phyloP scores from a whole-genome alignment of 106 monocot species.

The Apostasia shenzhenica region DNA sequence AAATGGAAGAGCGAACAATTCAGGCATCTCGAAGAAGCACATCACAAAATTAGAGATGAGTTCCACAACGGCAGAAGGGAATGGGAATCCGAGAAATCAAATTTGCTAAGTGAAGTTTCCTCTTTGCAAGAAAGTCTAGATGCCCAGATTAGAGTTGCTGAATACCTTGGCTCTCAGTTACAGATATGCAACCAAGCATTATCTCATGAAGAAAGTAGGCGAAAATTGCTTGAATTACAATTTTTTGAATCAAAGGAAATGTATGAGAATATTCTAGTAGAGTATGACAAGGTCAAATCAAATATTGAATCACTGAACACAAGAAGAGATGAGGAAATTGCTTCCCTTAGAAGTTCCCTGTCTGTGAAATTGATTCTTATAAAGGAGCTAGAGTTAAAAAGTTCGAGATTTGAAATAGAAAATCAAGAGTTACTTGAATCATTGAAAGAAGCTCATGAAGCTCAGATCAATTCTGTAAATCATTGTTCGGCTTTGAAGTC shows the following conservation, averaged over 20 bases:
- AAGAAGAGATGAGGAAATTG: constrained; percentile 77
- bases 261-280: constrained; percentile 54
- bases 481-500: constrained; percentile 42
- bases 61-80: constrained; percentile 39
- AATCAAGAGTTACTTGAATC: constrained; percentile 57
- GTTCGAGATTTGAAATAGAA: constrained; percentile 45
- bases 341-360: constrained; percentile 50
- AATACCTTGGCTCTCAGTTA: constrained; percentile 42
- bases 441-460: constrained; percentile 58
- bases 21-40: constrained; percentile 82
- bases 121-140: constrained; percentile 55
- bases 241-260: constrained; percentile 41
- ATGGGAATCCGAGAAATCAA: constrained; percentile 55
- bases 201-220: constrained; percentile 76
- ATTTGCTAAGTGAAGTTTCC: constrained; percentile 37
- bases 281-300: constrained; percentile 53
- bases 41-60: constrained; percentile 42
- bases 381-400: constrained; percentile 60
- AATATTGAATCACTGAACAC: constrained; percentile 29
- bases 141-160: constrained; percentile 29
- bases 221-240: constrained; percentile 74
- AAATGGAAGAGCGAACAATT: constrained; percentile 97
- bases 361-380: constrained; percentile 39
- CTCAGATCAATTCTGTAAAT: constrained; percentile 41
- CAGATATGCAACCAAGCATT: constrained; percentile 73